Base-by-base conservation (phyloP, 2,329 filamentous ascomycete species). In the Seiridium cupressi region DNA sequence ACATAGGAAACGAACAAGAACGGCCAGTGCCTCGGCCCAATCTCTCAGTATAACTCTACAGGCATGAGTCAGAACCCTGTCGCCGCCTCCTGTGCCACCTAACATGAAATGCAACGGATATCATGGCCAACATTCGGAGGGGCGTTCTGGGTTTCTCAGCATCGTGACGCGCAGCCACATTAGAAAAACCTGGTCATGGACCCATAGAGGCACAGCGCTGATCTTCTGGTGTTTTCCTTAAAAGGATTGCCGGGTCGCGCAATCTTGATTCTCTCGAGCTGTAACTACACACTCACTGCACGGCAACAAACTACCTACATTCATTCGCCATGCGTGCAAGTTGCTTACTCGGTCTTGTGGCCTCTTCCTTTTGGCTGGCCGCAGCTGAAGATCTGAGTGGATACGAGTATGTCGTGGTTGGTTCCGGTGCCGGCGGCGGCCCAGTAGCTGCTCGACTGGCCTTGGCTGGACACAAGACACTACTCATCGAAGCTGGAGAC, bases 341-440 rank as follows among this genome's bases (percentile, higher is more conserved):
- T 42, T 13, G 7, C 13, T 13, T 42, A 8, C 7, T 42, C 13
- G 38, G 38, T 13, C 38, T 42, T 8, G 38, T 13, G 38, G 38
- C 38, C 38, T 8, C 38, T 42, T 42, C 38, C 13, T 42, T 13
- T 13, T 42, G 38, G 38, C 38, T 42, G 7, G 38, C 38, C 7
- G 7, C 7, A 42, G 38, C 38, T 13, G 38, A 42, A 42, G 38
- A 42, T 13, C 38, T 42, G 7, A 42, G 1, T 13, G 38, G 38
- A 8, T 88, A 88, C 67, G 85, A 88, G 60, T 88, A 86, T 72
- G 77, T 88, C 46, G 78, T 89, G 9, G 83, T 88, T 40, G 85
- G 85, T 13, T 84, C 82, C 6, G 85, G 85, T 5, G 77, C 84
- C 9, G 84, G 85, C 18, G 85, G 85, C 51, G 84, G 81, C 13